A percentile compares a stretch with the other conserved stretches of the same genome.
phyloP scores from a whole-genome alignment of 2,329 filamentous ascomycete species.

The Fusarium setosum region DNA sequence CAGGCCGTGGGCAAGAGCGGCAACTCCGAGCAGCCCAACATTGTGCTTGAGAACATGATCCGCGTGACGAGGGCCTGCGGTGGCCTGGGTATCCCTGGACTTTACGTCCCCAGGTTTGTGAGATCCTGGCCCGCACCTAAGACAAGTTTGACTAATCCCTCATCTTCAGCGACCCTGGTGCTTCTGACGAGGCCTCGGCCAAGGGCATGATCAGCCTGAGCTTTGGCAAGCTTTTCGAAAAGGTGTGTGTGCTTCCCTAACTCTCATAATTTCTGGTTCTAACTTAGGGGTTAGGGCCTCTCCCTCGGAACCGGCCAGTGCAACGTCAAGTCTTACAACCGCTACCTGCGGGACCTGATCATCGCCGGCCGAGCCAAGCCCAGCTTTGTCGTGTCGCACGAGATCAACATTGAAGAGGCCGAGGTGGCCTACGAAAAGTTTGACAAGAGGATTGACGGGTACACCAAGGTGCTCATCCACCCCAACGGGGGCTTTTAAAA shows the following conservation, averaged over 20 bases:
- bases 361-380: constrained; percentile 73
- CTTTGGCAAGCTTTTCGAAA: constrained; percentile 77
- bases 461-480: constrained; percentile 75
- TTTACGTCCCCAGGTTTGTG: constrained; percentile 54
- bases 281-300: constrained; percentile 58
- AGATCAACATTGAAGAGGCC: constrained; percentile 71
- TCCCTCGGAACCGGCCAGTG: constrained; percentile 72
- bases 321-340: constrained; percentile 76
- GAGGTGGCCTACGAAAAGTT: constrained; percentile 73
- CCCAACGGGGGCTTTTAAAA: constrained; percentile 63
- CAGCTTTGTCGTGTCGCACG: constrained; percentile 74
- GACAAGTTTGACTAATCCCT: constrained; percentile 16
- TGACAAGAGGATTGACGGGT: constrained; percentile 73
- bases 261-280: not conserved
- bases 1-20: constrained; percentile 68
- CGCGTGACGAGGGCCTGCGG: constrained; percentile 70
- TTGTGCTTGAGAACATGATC: constrained; percentile 73
- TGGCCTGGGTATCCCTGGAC: constrained; percentile 69
- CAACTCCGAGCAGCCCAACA: constrained; percentile 69
- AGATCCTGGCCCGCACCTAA: not conserved
- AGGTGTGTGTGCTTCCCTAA: constrained; percentile 52
- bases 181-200: constrained; percentile 68
- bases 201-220: constrained; percentile 73
- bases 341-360: constrained; percentile 74
- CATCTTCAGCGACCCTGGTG: constrained; percentile 66